Percentiles rank a stretch among this genome's conserved stretches.
These are phyloP conservation scores for Dactylellina drechsleri DNA, from an alignment of 2,329 filamentous ascomycete species.

Conservation along the genomic window DNA sequence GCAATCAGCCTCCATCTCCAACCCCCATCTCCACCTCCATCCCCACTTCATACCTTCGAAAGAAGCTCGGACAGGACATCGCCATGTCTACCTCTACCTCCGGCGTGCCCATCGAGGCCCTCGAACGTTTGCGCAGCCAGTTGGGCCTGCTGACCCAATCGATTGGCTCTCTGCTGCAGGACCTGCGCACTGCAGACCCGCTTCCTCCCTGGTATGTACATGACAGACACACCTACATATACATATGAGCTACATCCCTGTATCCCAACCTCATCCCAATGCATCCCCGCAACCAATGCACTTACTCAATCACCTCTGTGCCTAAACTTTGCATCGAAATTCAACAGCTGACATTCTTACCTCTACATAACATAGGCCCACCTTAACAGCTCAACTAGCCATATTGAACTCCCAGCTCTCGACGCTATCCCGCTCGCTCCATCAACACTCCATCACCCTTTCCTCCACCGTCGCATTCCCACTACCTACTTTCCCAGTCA, in stretches of 20 bases:
- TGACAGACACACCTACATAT: constrained; percentile 3
- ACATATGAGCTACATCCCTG: neutral
- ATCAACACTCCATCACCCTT: constrained; percentile 66
- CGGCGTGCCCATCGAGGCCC: constrained; percentile 38
- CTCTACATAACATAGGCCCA: neutral
- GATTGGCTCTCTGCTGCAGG: constrained; percentile 64
- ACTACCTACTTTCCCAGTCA: constrained; percentile 66
- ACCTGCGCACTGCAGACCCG: constrained; percentile 64
- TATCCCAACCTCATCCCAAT: constrained; percentile 8
- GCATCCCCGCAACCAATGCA: neutral
- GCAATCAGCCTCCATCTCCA: neutral
- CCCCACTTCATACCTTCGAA: neutral
- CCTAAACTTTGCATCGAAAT: neutral
- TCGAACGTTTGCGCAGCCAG: constrained; percentile 48
- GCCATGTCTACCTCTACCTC: constrained; percentile 12
- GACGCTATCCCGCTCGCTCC: constrained; percentile 67
- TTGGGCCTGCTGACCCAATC: constrained; percentile 47
- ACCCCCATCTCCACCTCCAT: neutral
- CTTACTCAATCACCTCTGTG: neutral
- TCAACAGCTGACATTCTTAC: neutral
- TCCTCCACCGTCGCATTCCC: constrained; percentile 68
- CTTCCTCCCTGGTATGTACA: constrained; percentile 65
- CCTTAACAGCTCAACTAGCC: constrained; percentile 3
- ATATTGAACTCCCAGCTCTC: constrained; percentile 67
- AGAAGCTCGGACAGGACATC: neutral